Base-by-base conservation (phyloP, 2,329 filamentous ascomycete genomes). In the Ophiosphaerella narmari region DNA sequence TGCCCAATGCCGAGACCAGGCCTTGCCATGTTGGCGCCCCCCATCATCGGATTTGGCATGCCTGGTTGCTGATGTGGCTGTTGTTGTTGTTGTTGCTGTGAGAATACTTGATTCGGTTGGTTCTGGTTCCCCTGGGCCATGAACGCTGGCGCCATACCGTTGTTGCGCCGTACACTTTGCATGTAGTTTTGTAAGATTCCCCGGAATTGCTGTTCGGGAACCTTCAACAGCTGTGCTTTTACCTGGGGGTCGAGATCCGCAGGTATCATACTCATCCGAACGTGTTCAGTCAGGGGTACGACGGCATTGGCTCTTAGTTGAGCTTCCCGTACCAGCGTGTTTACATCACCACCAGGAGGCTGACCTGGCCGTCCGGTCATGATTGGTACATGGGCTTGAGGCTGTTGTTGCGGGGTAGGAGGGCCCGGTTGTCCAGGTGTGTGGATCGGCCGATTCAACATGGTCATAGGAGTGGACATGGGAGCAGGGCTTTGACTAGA, bases 401-500 rank as follows among this genome's bases (percentile, higher is more conserved):
- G 70, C 5, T 66, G 63, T 49, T 70, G 71, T 44, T 72, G 69
- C 7, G 71, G 67, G 8, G 71, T 71, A 7, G 61, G 62, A 29
- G 57, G 52, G n/a, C 61, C 68, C 40, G 69, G 65, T 50, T 78
- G 77, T 3, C 75, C 76, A 9, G 77, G 77, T 40, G 77, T 75
- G 33, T 64, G 69, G 69, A 81, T 77, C 2, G 78, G 76, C 14
- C 75, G 71, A 29, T 76, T 81, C 18, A 81, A 70, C 71, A 78
- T 78, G 1, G 75, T 72, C 78, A 80, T 80, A 4, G 45, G 23
- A 21, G 73, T 78, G 1, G 75, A 71, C 78, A 80, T 80, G 4
- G 45, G 23, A 21, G 73, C 75, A 31, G 76, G 76, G 47, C 74
- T 78, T 57, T 76, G 68, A 56, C 74, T 65, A 43, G 73, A 59